Conservation (phyloP, 1,284 basidiomycete genomes). For the Boletellus sp. region DNA sequence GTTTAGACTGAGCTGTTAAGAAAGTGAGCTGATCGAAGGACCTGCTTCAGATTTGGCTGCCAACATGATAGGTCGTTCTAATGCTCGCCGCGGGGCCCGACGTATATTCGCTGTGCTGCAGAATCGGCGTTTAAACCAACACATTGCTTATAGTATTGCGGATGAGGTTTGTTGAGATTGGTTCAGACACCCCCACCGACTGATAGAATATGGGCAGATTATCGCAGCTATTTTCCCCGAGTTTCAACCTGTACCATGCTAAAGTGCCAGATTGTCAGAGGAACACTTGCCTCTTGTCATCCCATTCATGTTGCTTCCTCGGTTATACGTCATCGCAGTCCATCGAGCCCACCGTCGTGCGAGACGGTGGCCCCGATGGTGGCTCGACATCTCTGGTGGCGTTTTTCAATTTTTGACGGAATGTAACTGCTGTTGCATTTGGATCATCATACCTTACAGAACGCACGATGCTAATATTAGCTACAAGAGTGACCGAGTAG, state of each 20-base stretch:
- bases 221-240: constrained; percentile 60
- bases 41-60: constrained; percentile 74
- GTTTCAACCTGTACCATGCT: constrained; percentile 11
- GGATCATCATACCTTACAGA: constrained; percentile 63
- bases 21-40: constrained; percentile 6
- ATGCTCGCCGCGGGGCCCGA: constrained; percentile 87
- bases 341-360: constrained; percentile 16
- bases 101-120: constrained; percentile 90
- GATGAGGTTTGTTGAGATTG: constrained; percentile 64
- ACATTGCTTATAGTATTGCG: constrained; percentile 81
- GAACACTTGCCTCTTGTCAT: not conserved
- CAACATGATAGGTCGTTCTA: constrained; percentile 93
- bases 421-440: constrained; percentile 49
- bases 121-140: constrained; percentile 89
- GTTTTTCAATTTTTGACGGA: constrained; percentile 32
- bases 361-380: constrained; percentile 8
- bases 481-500: not conserved
- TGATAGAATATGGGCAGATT: constrained; percentile 39
- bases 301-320: not conserved
- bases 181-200: constrained; percentile 1
- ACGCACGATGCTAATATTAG: constrained; percentile 11
- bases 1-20: constrained; percentile 18
- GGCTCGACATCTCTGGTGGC: constrained; percentile 1
- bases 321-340: constrained; percentile 4
- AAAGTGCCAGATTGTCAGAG: constrained; percentile 1